These are phyloP conservation scores for Barbarea vulgaris DNA, from an alignment of 345 rosid genomes.

Conservation along the genomic window DNA sequence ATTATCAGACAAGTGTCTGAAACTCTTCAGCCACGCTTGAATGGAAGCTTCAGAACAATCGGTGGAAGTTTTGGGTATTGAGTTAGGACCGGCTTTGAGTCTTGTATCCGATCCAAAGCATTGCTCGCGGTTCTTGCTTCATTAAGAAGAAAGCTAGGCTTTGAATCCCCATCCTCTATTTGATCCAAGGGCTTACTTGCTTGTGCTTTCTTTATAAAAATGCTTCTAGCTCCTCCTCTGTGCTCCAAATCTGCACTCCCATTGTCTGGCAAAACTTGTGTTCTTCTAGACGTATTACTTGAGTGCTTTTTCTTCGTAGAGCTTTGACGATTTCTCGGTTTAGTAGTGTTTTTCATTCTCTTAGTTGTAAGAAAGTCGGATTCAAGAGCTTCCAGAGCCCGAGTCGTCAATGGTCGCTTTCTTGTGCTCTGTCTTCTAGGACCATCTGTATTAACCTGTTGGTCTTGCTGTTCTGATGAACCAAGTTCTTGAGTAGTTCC, in stretches of 20 bases:
- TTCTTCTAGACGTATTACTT: slow-evolving; percentile 25
- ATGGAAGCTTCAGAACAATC: slow-evolving; percentile 37
- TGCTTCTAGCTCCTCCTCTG: slow-evolving; percentile 22
- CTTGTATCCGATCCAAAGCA: slow-evolving; percentile 10
- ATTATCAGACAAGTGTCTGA: slow-evolving; percentile 8
- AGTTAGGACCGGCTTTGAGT: slow-evolving; percentile 16
- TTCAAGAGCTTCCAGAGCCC: slow-evolving; percentile 75
- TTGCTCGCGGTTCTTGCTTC: slow-evolving; percentile 28
- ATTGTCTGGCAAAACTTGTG: slow-evolving; percentile 15
- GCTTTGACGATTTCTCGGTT: slow-evolving; percentile 33
- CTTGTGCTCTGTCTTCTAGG: slow-evolving; percentile 71
- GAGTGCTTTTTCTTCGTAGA: slow-evolving; percentile 35
- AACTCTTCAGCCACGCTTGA: slow-evolving; percentile 30
- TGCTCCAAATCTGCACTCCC: slow-evolving; percentile 19
- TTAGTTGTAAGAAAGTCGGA: slow-evolving; percentile 49
- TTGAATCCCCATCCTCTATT: slow-evolving; percentile 35
- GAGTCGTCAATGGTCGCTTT: slow-evolving; percentile 63
- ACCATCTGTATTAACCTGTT: slow-evolving; percentile 37
- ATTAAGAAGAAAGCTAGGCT: slow-evolving; percentile 25
- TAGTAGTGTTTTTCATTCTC: slow-evolving; percentile 38
- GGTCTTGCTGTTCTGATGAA: slow-evolving; percentile 30
- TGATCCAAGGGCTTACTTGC: slow-evolving; percentile 35
- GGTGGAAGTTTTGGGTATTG: slow-evolving; percentile 38
- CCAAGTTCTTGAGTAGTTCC: slow-evolving; percentile 26
- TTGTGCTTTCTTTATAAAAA: slow-evolving; percentile 8